Conservation (phyloP, 805 yeast species). For the Starmera pachycereana region DNA sequence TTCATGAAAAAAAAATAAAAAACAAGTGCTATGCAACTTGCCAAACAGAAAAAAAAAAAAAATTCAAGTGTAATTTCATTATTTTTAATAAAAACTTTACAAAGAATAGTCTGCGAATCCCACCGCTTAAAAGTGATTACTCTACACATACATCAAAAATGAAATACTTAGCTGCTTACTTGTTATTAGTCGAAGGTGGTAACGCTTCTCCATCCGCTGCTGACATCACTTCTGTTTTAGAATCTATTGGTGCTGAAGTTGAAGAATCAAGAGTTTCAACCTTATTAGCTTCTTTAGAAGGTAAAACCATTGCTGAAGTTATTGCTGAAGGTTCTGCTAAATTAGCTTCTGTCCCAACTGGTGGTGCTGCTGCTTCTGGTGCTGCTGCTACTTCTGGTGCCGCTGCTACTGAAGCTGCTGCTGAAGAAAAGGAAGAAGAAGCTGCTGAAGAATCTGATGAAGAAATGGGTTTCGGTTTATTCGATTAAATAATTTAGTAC, state of each 20-base stretch:
- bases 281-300: constrained; percentile 67
- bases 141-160: constrained; percentile 31
- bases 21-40: no score
- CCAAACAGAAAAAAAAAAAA: no score
- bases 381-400: constrained; percentile 46
- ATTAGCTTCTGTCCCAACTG: constrained; percentile 74
- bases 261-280: constrained; percentile 66
- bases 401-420: constrained; percentile 44
- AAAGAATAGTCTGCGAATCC: constrained; percentile 74
- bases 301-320: constrained; percentile 62
- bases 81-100: background rate
- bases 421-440: constrained; percentile 39
- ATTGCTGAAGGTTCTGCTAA: constrained; percentile 74
- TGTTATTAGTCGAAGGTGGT: constrained; percentile 83
- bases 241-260: constrained; percentile 72
- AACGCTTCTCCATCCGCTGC: constrained; percentile 72
- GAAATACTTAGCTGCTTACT: constrained; percentile 93
- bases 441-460: constrained; percentile 42
- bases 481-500: constrained; percentile 33
- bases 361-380: constrained; percentile 65
- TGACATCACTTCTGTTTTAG: constrained; percentile 62
- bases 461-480: constrained; percentile 77
- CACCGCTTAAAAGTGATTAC: constrained; percentile 72
- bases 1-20: background rate
- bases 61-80: no score